These are phyloP conservation scores for Phaeosphaeriaceae sp. DNA, from an alignment of 2,329 filamentous ascomycete species.

Conservation along the genomic window DNA sequence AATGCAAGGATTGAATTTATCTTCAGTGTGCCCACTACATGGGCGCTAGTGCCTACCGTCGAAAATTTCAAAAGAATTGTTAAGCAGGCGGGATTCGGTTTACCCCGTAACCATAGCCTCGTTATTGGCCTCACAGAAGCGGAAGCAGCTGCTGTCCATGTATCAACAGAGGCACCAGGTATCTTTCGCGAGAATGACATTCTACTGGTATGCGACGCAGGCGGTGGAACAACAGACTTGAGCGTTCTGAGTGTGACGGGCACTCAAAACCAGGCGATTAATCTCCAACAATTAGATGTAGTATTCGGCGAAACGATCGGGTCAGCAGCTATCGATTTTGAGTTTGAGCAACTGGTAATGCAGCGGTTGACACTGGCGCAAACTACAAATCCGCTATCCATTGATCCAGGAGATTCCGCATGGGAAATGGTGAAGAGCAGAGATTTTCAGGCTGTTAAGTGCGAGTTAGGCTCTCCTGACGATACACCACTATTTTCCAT, in stretches of 20 bases:
- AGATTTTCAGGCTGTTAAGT: conserved; percentile 51
- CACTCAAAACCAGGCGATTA: conserved; percentile 33
- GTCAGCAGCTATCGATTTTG: conserved; percentile 49
- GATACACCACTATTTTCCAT: conserved; percentile 47
- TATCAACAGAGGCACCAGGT: conserved; percentile 46
- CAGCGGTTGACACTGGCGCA: conserved; percentile 40
- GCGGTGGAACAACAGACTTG: conserved; percentile 57
- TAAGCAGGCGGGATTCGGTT: conserved; percentile 57
- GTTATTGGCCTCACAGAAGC: conserved; percentile 60
- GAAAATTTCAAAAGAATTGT: conserved; percentile 60
- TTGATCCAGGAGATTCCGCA: conserved; percentile 44
- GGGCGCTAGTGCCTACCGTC: conserved; percentile 58
- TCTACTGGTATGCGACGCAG: conserved; percentile 58
- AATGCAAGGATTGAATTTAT: conserved; percentile 59
- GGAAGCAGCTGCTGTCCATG: conserved; percentile 61
- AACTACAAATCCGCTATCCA: conserved; percentile 24
- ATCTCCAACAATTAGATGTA: conserved; percentile 45
- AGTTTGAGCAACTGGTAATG: conserved; percentile 46
- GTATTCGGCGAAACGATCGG: conserved; percentile 52
- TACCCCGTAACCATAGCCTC: conserved; percentile 45
- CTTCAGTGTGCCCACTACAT: conserved; percentile 65
- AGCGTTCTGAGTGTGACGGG: conserved; percentile 46
- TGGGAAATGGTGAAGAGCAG: conserved; percentile 51
- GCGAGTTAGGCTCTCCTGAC: conserved; percentile 48
- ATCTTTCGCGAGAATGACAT: conserved; percentile 51